Conservation (phyloP, 208 protist genomes). For the Endotrypanum monterogeii region DNA sequence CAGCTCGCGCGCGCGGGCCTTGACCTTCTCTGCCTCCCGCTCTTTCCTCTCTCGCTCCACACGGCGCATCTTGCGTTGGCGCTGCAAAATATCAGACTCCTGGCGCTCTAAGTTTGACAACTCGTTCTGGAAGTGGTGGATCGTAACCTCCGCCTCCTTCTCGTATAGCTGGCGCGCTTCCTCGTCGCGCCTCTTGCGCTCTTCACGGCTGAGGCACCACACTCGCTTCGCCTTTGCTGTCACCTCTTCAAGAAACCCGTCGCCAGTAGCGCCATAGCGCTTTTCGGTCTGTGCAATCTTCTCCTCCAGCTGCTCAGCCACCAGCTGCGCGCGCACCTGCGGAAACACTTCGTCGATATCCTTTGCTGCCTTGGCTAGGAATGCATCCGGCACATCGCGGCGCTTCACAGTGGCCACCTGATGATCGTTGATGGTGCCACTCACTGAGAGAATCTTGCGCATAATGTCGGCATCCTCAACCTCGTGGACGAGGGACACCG, state of each 20-base stretch:
- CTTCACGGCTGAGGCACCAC: constrained; percentile 79
- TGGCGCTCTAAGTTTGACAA: constrained; percentile 63
- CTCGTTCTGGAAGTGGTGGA: constrained; percentile 85
- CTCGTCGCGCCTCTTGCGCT: constrained; percentile 68
- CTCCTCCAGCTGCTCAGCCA: constrained; percentile 74
- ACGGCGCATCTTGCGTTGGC: constrained; percentile 55
- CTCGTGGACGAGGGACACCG: constrained; percentile 96
- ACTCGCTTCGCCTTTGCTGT: constrained; percentile 50
- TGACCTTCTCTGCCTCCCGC: constrained; percentile 54
- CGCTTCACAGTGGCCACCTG: constrained; percentile 81
- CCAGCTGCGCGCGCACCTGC: constrained; percentile 57
- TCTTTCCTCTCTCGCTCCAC: constrained; percentile 59
- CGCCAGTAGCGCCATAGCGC: constrained; percentile 44
- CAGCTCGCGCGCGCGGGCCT: constrained; percentile 54
- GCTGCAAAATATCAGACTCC: constrained; percentile 57
- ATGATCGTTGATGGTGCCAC: constrained; percentile 71
- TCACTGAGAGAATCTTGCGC: constrained; percentile 89
- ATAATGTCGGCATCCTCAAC: constrained; percentile 78
- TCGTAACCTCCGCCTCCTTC: constrained; percentile 85
- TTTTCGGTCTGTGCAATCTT: constrained; percentile 80
- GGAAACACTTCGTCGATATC: constrained; percentile 58
- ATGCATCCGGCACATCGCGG: constrained; percentile 60
- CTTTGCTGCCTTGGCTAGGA: constrained; percentile 43
- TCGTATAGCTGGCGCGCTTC: constrained; percentile 76
- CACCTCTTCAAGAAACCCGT: constrained; percentile 34